Base-by-base conservation (phyloP, 176 grass and related monocot species). In the Luzula sylvatica region DNA sequence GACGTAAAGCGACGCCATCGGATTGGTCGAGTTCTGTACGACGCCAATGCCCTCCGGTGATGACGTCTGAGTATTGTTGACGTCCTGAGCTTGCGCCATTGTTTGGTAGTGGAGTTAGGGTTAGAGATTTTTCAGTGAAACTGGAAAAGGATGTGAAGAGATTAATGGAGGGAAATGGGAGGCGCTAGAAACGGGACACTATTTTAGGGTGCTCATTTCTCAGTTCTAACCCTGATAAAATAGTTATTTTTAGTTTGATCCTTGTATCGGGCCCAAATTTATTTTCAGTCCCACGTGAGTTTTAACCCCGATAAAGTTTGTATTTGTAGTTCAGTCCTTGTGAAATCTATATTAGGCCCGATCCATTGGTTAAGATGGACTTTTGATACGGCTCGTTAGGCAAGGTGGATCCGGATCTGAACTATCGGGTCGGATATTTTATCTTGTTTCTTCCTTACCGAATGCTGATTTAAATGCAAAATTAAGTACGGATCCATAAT, bases 1-100 rank as follows among this genome's bases (percentile, higher is more conserved):
- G 27, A 95, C 90, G 70, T 95, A 95, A 7, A 95, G 83, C 47
- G 80, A 83, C 42, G 75, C 76, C 47, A 76, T 70, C 38, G 80
- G 69, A 35, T 71, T 75, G 38, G 65, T 76, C 23, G 66, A 52
- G 50, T 48, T 69, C 24, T 42, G 73, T 30, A 42, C 72, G 52
- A 9, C 83, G 9, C 35, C 72, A 4, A 15, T 65, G 4, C 59
- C 59, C 2, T 44, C 46, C 2, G 40, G 19, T 12, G 71, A 20
- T 45, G 55, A 65, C 55, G 52, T 43, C 56, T 77, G 50, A n/a
- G 43, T 28, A 42, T 2, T 20, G 2, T 7, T 44, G 57, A 48
- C 26, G 3, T 64, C 43, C 43, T 30, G 43, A 64, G 43, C 6
- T 64, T 64, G 43, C 24, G 60, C 44, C 60, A 64, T 64, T 47